Percentiles rank a stretch among this genome's conserved stretches.
These are phyloP conservation scores for Pinguiococcus pyrenoidosus DNA, from an alignment of 108 stramenopile genomes.

Conservation along the genomic window DNA sequence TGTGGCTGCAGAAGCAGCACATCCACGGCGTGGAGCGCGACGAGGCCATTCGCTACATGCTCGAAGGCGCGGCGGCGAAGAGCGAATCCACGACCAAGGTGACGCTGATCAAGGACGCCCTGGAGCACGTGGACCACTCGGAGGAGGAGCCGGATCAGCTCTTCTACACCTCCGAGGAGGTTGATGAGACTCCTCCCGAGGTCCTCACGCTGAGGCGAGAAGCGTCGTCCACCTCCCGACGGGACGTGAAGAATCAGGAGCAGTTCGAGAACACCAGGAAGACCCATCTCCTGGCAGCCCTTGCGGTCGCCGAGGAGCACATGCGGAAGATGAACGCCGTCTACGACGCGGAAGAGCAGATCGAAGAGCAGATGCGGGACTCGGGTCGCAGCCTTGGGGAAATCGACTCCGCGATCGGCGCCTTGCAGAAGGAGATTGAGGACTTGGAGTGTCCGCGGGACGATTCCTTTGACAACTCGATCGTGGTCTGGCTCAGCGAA, in stretches of 20 bases:
- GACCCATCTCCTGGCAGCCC: neutral
- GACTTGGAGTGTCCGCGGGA: conserved; percentile 17
- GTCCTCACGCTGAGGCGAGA: too few relatives aligned
- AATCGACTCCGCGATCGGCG: conserved; percentile 2
- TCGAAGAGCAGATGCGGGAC: conserved; percentile 1
- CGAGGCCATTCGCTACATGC: conserved; percentile 18
- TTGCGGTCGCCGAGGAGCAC: neutral
- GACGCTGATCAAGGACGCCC: neutral
- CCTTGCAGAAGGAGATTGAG: conserved; percentile 5
- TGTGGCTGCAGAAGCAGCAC: conserved; percentile 23
- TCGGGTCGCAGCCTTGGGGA: neutral
- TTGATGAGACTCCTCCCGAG: too few relatives aligned
- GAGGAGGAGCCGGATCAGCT: neutral
- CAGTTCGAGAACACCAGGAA: neutral
- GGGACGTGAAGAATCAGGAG: too few relatives aligned
- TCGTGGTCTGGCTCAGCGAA: conserved; percentile 13
- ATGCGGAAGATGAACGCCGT: conserved; percentile 1
- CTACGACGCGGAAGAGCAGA: conserved; percentile 5
- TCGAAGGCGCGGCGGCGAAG: conserved; percentile 14
- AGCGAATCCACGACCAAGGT: conserved; percentile 2
- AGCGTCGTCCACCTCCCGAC: too few relatives aligned
- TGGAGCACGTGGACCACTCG: neutral
- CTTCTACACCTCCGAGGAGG: too few relatives aligned
- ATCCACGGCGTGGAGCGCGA: conserved; percentile 13
- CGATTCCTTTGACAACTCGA: conserved; percentile 18